phyloP scores from a whole-genome alignment of 169 alveolate species.

The Eimeria maxima region DNA sequence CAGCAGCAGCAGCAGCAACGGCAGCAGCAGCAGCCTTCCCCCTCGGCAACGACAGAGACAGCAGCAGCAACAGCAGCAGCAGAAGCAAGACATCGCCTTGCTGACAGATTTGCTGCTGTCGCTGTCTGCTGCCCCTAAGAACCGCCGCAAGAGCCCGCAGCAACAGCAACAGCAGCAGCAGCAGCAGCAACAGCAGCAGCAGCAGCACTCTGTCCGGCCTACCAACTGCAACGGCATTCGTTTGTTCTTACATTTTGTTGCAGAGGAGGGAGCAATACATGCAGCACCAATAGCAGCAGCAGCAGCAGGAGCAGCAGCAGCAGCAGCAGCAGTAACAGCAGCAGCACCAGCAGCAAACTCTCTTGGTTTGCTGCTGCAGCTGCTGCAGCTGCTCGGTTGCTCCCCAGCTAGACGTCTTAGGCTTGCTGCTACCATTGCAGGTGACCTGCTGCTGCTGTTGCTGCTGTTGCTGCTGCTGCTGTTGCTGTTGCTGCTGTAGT shows the following conservation, averaged over 20 bases:
- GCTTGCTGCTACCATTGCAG: constrained; percentile 33
- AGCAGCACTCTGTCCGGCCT: constrained; percentile 27
- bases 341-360: neutral
- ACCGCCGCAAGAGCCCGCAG: constrained; percentile 27
- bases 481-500: neutral
- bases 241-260: neutral
- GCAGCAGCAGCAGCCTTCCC: neutral
- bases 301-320: too few relatives aligned
- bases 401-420: constrained; percentile 41
- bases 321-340: too few relatives aligned
- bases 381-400: constrained; percentile 3
- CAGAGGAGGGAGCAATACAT: neutral
- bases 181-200: constrained; percentile 30
- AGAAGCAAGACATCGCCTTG: neutral
- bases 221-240: constrained; percentile 38
- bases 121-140: neutral
- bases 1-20: constrained; percentile 16
- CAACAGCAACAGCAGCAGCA: constrained; percentile 10
- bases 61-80: constrained; percentile 46
- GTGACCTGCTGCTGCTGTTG: neutral
- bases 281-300: too few relatives aligned
- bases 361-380: neutral
- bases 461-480: constrained; percentile 18
- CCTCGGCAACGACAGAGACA: constrained; percentile 14
- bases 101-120: neutral